A percentile compares a stretch with the other conserved stretches of the same genome.
phyloP scores from a whole-genome alignment of 176 grass and related monocot genomes.

The Lolium multiflorum region DNA sequence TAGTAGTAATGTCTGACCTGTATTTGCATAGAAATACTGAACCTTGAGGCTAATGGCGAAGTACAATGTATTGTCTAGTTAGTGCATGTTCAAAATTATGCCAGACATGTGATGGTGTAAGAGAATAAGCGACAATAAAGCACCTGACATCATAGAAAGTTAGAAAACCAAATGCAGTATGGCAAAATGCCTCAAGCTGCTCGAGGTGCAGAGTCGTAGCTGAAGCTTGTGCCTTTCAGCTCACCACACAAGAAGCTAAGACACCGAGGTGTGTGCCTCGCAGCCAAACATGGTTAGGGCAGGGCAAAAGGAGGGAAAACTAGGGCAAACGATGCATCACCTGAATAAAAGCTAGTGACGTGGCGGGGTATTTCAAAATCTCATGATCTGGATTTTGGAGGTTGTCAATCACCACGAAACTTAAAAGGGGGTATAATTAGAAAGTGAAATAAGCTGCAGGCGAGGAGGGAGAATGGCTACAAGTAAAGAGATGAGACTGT shows the following conservation, averaged over 20 bases:
- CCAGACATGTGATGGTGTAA: constrained; percentile 14
- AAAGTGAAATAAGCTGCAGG: constrained; percentile 17
- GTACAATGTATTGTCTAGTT: not conserved
- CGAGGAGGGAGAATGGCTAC: not conserved
- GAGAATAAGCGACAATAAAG: constrained; percentile 30
- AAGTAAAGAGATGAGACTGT: not conserved
- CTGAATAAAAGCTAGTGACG: constrained; percentile 24
- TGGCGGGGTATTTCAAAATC: not conserved
- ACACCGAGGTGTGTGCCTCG: not conserved
- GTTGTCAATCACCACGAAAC: not conserved
- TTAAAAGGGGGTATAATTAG: constrained; percentile 6
- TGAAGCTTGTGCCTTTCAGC: constrained; percentile 3
- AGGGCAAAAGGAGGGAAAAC: not conserved
- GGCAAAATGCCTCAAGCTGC: constrained; percentile 32
- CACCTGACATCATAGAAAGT: not conserved
- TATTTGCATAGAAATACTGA: constrained; percentile 43
- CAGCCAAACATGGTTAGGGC: constrained; percentile 8
- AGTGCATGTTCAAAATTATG: constrained; percentile 17
- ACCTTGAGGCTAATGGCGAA: constrained; percentile 4
- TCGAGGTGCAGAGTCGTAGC: not conserved
- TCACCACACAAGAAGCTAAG: constrained; percentile 15
- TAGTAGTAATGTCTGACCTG: constrained; percentile 99
- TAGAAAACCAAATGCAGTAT: not conserved
- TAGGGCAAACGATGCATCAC: not conserved
- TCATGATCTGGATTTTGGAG: constrained; percentile 22